phyloP scores from a whole-genome alignment of 768 basidiomycete species.

The Auricularia sp. region DNA sequence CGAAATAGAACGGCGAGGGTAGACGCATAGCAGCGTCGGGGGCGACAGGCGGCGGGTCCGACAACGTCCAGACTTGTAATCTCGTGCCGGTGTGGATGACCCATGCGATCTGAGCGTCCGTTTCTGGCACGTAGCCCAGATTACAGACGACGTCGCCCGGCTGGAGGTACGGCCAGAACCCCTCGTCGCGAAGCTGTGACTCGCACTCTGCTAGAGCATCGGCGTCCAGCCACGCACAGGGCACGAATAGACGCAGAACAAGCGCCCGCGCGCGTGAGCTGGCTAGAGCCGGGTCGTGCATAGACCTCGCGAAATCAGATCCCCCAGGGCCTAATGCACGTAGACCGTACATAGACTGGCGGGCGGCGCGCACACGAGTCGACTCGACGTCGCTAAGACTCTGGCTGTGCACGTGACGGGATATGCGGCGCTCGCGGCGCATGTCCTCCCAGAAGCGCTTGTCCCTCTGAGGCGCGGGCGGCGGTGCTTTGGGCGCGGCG shows the following conservation, averaged over 20 bases:
- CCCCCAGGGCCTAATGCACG: slow-evolving; percentile 5
- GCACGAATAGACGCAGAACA: slow-evolving; percentile 63
- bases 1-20: slow-evolving; percentile 1
- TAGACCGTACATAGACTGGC: slow-evolving; percentile 5
- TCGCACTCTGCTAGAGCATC: slow-evolving; percentile 44
- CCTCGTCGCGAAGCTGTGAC: slow-evolving; percentile 53
- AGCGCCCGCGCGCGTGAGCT: slow-evolving; percentile 58
- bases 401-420: neutral
- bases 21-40: slow-evolving; percentile 1
- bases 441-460: neutral
- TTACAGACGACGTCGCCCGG: slow-evolving; percentile 73
- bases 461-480: neutral
- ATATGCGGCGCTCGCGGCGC: neutral
- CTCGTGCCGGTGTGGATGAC: neutral
- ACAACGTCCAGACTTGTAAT: neutral
- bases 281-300: slow-evolving; percentile 55
- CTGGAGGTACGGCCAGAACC: slow-evolving; percentile 67
- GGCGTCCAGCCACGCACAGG: slow-evolving; percentile 46
- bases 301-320: slow-evolving; percentile 15
- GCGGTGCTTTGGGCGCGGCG: neutral
- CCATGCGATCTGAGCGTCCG: slow-evolving; percentile 10
- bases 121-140: slow-evolving; percentile 56
- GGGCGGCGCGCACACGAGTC: neutral
- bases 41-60: neutral
- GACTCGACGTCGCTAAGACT: neutral